A percentile compares a stretch with the other conserved stretches of the same genome.
Conservation (phyloP, 192 early-diverging fungal species). For the Linnemannia elongata region DNA sequence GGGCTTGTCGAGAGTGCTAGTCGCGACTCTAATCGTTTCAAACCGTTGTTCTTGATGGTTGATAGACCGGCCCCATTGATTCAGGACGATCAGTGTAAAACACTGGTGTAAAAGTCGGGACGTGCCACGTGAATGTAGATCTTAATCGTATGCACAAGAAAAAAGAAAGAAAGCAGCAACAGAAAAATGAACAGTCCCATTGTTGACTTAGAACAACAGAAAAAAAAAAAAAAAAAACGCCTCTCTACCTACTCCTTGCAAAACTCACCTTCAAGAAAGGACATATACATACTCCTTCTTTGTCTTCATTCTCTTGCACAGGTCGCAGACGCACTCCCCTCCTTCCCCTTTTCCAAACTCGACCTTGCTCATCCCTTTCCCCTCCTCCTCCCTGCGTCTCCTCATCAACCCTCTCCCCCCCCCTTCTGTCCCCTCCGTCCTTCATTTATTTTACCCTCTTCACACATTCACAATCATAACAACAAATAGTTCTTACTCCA, state of each 20-base stretch:
- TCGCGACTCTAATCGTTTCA: no score
- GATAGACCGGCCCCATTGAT: no score
- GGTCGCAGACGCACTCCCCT: constrained; percentile 7
- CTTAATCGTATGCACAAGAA: no score
- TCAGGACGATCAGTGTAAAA: no score
- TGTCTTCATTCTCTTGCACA: constrained; percentile 24
- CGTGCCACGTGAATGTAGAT: no score
- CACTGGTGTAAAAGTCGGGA: no score
- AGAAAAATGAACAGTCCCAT: no score
- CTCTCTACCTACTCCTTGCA: neutral
- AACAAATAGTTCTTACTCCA: constrained; percentile 8
- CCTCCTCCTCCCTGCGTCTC: neutral
- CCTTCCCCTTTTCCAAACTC: neutral
- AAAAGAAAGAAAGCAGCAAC: no score
- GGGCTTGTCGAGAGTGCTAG: no score
- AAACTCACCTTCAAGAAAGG: neutral
- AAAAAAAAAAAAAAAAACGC: constrained; percentile 2
- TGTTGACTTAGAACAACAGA: no score
- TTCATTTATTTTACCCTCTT: neutral
- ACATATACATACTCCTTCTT: neutral
- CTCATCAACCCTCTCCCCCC: neutral
- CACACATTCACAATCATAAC: neutral
- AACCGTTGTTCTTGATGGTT: no score
- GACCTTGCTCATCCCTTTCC: neutral
- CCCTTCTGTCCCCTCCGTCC: neutral